Conservation (phyloP, 2,329 filamentous ascomycete genomes). For the Fusarium beomiforme region DNA sequence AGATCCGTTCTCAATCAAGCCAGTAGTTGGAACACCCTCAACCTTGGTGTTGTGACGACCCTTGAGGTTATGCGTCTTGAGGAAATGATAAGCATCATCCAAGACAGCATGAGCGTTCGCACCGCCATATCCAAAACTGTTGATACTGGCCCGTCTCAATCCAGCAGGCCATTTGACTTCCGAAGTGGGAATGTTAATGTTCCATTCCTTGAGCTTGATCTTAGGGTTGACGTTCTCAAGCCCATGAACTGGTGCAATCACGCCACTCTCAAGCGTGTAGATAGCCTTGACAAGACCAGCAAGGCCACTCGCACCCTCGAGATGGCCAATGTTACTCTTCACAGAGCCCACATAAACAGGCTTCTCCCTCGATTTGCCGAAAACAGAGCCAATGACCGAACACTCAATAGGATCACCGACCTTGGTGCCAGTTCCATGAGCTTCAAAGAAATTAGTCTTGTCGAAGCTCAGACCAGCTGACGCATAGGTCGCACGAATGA, state of each 20-base stretch:
- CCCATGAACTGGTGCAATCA: neutral
- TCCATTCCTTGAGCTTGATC: neutral
- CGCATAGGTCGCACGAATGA: neutral
- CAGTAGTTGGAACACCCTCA: neutral
- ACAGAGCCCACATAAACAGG: conserved; percentile 17
- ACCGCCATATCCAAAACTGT: neutral
- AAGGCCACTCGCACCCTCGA: conserved; percentile 12
- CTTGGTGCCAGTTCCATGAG: conserved; percentile 57
- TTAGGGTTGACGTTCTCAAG: neutral
- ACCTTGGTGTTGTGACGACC: neutral
- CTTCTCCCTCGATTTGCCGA: neutral
- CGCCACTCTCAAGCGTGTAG: neutral
- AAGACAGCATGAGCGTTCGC: neutral
- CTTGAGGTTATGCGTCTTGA: neutral
- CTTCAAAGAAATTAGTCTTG: neutral
- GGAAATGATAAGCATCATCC: neutral
- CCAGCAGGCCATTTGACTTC: neutral
- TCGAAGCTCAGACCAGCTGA: neutral
- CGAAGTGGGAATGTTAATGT: neutral
- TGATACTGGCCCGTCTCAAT: neutral
- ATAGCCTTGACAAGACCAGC: neutral
- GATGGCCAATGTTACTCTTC: conserved; percentile 23
- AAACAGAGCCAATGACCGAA: neutral
- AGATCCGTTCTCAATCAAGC: neutral
- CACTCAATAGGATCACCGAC: conserved; percentile 43